A percentile compares a stretch with the other conserved stretches of the same genome.
Evolutionary conservation across 495 filamentous ascomycete species (phyloP).

Genomic region (Monascus purpureus): DNA sequence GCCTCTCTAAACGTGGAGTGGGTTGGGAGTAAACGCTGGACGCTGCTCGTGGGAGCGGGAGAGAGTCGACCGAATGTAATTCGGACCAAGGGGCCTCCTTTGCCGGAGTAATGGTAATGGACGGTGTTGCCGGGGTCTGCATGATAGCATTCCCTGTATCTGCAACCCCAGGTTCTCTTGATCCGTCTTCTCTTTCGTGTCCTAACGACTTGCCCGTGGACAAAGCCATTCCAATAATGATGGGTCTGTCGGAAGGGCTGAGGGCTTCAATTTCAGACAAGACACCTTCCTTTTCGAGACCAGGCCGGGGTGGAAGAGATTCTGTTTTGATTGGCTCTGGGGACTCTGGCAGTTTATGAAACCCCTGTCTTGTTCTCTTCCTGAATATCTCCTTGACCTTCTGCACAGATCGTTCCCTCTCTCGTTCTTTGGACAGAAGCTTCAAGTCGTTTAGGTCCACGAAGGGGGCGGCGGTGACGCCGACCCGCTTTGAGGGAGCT

Average conservation of each 20-base stretch:
- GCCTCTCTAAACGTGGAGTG: slow-evolving; percentile 19
- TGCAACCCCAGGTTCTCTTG: slow-evolving; percentile 18
- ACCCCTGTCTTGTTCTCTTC: slow-evolving; percentile 10
- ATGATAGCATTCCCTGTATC: too few species aligned
- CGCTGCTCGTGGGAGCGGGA: slow-evolving; percentile 24
- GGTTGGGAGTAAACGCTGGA: slow-evolving; percentile 61
- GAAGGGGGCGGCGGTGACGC: slow-evolving; percentile 10
- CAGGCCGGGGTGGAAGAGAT: too few species aligned
- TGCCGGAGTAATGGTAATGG: slow-evolving; percentile 53
- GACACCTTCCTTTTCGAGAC: too few species aligned
- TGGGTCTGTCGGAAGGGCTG: slow-evolving; percentile 60
- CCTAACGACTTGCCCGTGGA: slow-evolving; percentile 43
- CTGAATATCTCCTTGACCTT: slow-evolving; percentile 13
- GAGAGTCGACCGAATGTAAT: slow-evolving; percentile 10
- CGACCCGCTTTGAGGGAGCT: slow-evolving; percentile 4
- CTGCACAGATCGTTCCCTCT: slow-evolving; percentile 20
- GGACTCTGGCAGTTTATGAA: slow-evolving; percentile 9
- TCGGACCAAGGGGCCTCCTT: slow-evolving; percentile 45
- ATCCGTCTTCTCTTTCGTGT: slow-evolving; percentile 15
- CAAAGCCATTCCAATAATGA: slow-evolving; percentile 67
- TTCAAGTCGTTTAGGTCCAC: slow-evolving; percentile 30
- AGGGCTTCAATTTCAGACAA: too few species aligned
- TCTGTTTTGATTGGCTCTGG: too few species aligned
- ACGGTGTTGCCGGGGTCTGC: slow-evolving; percentile 35
- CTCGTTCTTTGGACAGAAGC: slow-evolving; percentile 19